Evolutionary conservation across 108 stramenopile species (phyloP).

Genomic region (Epipyxis sp.): DNA sequence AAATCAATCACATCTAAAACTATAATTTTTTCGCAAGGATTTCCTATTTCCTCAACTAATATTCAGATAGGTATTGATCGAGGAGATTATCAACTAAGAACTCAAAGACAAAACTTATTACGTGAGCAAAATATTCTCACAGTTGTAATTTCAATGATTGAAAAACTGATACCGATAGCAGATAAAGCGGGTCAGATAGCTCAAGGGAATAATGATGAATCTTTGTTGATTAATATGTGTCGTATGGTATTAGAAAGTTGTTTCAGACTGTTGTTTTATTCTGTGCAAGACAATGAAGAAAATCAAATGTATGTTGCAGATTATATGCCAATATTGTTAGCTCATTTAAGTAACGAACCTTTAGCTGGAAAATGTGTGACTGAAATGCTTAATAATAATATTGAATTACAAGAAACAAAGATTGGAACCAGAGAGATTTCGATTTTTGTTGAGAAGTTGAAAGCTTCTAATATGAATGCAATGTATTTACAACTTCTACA

Average conservation of each 20-base stretch:
- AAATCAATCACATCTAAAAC: not conserved
- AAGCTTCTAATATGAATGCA: slow-evolving; percentile 36
- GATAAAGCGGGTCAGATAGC: not conserved
- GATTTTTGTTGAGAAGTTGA: slow-evolving; percentile 36
- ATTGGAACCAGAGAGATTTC: slow-evolving; percentile 28
- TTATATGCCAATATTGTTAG: slow-evolving; percentile 32
- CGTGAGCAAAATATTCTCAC: slow-evolving; percentile 36
- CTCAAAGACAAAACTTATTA: slow-evolving; percentile 29
- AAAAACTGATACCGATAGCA: slow-evolving; percentile 16
- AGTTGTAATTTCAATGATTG: slow-evolving; percentile 18
- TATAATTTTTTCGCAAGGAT: slow-evolving; percentile 16
- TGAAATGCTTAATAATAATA: slow-evolving; percentile 40
- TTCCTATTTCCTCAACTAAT: slow-evolving; percentile 4
- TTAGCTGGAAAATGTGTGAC: slow-evolving; percentile 30
- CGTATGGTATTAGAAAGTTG: not conserved
- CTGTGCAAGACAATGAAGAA: slow-evolving; percentile 15
- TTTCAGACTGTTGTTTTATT: slow-evolving; percentile 32
- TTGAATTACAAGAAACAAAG: slow-evolving; percentile 43
- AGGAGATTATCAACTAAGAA: not conserved
- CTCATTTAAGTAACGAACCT: slow-evolving; percentile 26
- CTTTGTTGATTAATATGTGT: not conserved
- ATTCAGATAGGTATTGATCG: slow-evolving; percentile 13
- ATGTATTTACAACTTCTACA: slow-evolving; percentile 42
- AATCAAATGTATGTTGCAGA: slow-evolving; percentile 47
- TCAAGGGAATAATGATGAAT: not conserved